Conservation (phyloP, 2,329 filamentous ascomycete genomes). For the Fusarium globosum region DNA sequence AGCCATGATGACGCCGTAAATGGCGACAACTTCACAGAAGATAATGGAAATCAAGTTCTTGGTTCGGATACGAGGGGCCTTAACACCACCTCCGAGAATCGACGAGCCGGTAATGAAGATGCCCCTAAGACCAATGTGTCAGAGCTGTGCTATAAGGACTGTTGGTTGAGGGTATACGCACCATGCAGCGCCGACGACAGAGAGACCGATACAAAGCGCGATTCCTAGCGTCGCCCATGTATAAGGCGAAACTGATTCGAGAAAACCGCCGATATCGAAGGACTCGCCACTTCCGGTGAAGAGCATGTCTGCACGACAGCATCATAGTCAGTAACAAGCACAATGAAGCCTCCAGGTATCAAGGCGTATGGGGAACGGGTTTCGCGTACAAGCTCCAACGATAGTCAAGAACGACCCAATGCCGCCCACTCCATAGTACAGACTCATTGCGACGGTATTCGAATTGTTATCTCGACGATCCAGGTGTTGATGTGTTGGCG, state of each 20-base stretch:
- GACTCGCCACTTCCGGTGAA: slow-evolving; percentile 96
- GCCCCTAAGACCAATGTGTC: slow-evolving; percentile 71
- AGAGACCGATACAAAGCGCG: slow-evolving; percentile 92
- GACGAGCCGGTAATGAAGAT: slow-evolving; percentile 99
- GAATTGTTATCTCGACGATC: slow-evolving; percentile 40
- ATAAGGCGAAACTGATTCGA: slow-evolving; percentile 93
- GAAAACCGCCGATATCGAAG: slow-evolving; percentile 96
- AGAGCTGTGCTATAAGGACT: slow-evolving; percentile 25
- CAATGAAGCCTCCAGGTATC: slow-evolving; percentile 6
- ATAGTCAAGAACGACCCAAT: slow-evolving; percentile 75
- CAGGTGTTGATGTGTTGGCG: slow-evolving; percentile 31
- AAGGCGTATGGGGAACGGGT: slow-evolving; percentile 10
- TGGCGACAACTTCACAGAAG: slow-evolving; percentile 99
- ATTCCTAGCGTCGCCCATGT: slow-evolving; percentile 94
- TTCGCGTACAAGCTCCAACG: slow-evolving; percentile 80
- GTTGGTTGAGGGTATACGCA: slow-evolving; percentile 57
- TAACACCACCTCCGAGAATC: slow-evolving; percentile 96
- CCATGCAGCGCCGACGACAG: slow-evolving; percentile 97
- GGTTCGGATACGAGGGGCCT: slow-evolving; percentile 95
- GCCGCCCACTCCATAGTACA: slow-evolving; percentile 76
- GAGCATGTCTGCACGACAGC: slow-evolving; percentile 82
- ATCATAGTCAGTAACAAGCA: slow-evolving; percentile 32
- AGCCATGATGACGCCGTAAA: slow-evolving; percentile 99
- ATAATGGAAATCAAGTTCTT: slow-evolving; percentile 99
- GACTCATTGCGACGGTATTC: slow-evolving; percentile 69